Base-by-base conservation (phyloP, 768 basidiomycete genomes). In the Podaxis sp. region DNA sequence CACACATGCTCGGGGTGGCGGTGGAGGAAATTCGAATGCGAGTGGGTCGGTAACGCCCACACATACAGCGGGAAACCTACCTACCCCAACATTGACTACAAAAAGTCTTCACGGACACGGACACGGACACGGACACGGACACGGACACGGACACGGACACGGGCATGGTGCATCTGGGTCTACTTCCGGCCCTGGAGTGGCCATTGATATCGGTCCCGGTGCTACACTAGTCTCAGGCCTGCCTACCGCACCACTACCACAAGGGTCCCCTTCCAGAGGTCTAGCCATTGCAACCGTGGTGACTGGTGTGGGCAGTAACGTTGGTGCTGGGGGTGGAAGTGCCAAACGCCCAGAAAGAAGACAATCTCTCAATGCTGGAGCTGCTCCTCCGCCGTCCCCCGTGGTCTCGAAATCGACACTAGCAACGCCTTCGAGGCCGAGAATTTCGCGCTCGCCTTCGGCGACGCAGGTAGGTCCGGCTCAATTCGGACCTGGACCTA, bases 401-500 rank as follows among this genome's bases (percentile, higher is more conserved):
- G 72, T 80, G 5, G 65, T 73, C 17, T 64, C 78, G 1, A 79
- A 80, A 55, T 68, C 69, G 4, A 68, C 70, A 7, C 59, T 79
- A 30, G 38, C 59, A 2, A 70, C 74, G 2, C 75, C 78, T 57
- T 71, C 80, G 30, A 81, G 86, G 3, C 82, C 84, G 3, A 78
- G 82, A n/a, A 64, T 75, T 38, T 81, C 85, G 20, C 79, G 83
- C 30, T 87, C 88, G 22, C 83, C 87, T n/a, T 87, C 88, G 5
- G 76, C 78, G 3, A 76, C 83, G n/a, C 72, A 74, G 51, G 65
- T 71, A 52, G 24, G 26, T 44, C 41, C 28, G 17, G 41, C 5
- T 12, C 49, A 28, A 51, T 24, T 51, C 66, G 69, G 30, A 17
- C 30, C 11, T 54, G 55, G 46, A 24, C 40, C 13, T 66, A 49